phyloP scores from a whole-genome alignment of 331 rosid genomes.

The Stylosanthes scabra region DNA sequence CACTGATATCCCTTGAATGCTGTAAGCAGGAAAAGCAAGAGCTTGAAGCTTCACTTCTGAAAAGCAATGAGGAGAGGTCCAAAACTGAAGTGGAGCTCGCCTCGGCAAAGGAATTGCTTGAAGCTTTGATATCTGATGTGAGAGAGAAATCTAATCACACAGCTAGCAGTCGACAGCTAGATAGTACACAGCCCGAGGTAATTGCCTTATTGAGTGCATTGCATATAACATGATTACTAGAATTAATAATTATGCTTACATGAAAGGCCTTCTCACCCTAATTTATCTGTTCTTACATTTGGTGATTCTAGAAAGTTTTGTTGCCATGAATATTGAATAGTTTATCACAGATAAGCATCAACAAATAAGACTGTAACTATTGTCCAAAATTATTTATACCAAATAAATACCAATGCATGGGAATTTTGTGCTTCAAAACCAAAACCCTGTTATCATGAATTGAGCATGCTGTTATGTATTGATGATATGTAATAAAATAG shows the following conservation, averaged over 20 bases:
- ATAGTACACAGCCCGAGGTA: constrained; percentile 64
- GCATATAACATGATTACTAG: background rate
- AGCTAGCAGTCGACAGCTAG: constrained; percentile 48
- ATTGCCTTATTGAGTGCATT: background rate
- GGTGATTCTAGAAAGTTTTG: constrained; percentile 10
- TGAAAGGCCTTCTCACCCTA: constrained; percentile 2
- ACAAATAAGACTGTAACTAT: background rate
- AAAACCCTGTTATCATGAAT: background rate
- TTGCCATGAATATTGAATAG: constrained; percentile 1
- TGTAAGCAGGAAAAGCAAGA: constrained; percentile 94
- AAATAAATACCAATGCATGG: background rate
- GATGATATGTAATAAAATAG: constrained; percentile 6
- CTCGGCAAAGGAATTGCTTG: constrained; percentile 59
- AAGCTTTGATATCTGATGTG: constrained; percentile 50
- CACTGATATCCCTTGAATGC: constrained; percentile 89
- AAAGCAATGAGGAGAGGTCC: constrained; percentile 79
- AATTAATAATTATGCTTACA: background rate
- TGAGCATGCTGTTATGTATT: background rate
- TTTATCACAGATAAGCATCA: constrained; percentile 6
- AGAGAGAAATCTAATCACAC: constrained; percentile 42
- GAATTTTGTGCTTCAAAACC: background rate
- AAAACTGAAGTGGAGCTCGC: constrained; percentile 69
- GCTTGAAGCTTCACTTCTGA: constrained; percentile 78
- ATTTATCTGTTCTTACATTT: background rate
- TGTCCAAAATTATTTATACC: background rate